Conservation (phyloP, 78 protist genomes). For the Mastigamoeba balamuthi region DNA sequence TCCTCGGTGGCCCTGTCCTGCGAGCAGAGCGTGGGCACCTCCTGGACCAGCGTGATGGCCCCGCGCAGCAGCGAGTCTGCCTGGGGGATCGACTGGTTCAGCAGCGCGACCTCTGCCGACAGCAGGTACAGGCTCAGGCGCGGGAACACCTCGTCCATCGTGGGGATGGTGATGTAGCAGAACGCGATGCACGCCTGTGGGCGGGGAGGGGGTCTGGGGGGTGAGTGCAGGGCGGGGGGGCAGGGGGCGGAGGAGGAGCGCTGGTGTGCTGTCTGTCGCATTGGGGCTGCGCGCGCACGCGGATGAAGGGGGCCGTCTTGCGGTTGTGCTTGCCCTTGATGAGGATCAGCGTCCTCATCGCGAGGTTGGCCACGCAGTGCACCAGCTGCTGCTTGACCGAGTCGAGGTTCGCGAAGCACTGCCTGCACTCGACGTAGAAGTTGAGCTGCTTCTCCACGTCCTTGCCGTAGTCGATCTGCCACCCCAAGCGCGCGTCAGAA, state of each 20-base stretch:
- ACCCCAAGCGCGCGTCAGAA: not conserved
- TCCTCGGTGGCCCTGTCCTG: slow-evolving; percentile 37
- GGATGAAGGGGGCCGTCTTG: slow-evolving; percentile 58
- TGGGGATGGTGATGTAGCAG: slow-evolving; percentile 68
- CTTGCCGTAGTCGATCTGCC: slow-evolving; percentile 45
- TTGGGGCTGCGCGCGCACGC: no score
- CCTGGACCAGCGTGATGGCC: slow-evolving; percentile 57
- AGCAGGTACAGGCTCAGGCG: slow-evolving; percentile 44
- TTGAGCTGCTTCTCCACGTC: slow-evolving; percentile 64
- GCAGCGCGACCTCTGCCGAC: slow-evolving; percentile 27
- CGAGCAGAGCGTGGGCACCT: slow-evolving; percentile 10
- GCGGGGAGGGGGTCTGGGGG: no score
- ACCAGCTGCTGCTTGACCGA: slow-evolving; percentile 44
- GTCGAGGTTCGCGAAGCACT: slow-evolving; percentile 57
- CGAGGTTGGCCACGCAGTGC: slow-evolving; percentile 17
- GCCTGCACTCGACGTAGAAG: slow-evolving; percentile 69
- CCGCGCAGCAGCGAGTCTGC: slow-evolving; percentile 65
- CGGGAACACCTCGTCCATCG: slow-evolving; percentile 49
- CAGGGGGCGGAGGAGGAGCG: no score
- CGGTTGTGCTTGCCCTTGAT: slow-evolving; percentile 53
- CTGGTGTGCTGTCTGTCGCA: no score
- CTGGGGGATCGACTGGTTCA: slow-evolving; percentile 62
- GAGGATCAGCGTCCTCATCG: slow-evolving; percentile 17
- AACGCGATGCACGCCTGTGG: slow-evolving; percentile 53
- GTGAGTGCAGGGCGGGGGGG: no score